A percentile compares a stretch with the other conserved stretches of the same genome.
These are phyloP conservation scores for Streptanthus diversifolius DNA, from an alignment of 345 rosid species.

Conservation along the genomic window DNA sequence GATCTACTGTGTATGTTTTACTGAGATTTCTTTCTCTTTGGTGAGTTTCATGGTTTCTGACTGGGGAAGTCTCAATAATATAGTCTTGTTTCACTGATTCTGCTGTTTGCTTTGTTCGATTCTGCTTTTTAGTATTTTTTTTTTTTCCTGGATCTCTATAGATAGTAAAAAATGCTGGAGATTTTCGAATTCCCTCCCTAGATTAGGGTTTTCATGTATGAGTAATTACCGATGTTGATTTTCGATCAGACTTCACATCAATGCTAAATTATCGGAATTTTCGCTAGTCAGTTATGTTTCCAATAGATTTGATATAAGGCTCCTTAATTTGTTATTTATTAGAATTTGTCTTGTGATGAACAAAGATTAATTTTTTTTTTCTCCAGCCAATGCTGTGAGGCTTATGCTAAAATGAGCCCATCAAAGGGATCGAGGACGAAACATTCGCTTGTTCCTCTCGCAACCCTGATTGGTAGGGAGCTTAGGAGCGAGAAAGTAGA, in stretches of 20 bases:
- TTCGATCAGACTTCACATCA: neutral
- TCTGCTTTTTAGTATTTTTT: neutral
- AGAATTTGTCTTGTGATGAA: neutral
- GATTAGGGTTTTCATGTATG: conserved; percentile 26
- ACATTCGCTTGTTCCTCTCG: conserved; percentile 83
- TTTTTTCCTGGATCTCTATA: neutral
- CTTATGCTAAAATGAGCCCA: conserved; percentile 59
- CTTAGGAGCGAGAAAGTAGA: conserved; percentile 81
- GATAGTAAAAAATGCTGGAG: neutral
- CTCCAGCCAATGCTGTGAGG: conserved; percentile 46
- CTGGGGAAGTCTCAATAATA: neutral
- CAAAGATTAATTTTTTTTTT: neutral
- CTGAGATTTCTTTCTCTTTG: conserved; percentile 11
- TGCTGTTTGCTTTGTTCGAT: neutral
- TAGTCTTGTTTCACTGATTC: neutral
- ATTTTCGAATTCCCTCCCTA: neutral
- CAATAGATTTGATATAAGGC: neutral
- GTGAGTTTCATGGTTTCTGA: conserved; percentile 14
- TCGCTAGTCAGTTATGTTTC: neutral
- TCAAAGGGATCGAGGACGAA: conserved; percentile 59
- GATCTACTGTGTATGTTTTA: conserved; percentile 21
- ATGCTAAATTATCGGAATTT: neutral
- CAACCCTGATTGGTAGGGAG: conserved; percentile 88
- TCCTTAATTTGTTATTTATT: neutral
- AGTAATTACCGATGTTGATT: neutral